A percentile compares a stretch with the other conserved stretches of the same genome.
phyloP scores from a whole-genome alignment of 2,329 filamentous ascomycete species.

The Diaporthe amygdali region DNA sequence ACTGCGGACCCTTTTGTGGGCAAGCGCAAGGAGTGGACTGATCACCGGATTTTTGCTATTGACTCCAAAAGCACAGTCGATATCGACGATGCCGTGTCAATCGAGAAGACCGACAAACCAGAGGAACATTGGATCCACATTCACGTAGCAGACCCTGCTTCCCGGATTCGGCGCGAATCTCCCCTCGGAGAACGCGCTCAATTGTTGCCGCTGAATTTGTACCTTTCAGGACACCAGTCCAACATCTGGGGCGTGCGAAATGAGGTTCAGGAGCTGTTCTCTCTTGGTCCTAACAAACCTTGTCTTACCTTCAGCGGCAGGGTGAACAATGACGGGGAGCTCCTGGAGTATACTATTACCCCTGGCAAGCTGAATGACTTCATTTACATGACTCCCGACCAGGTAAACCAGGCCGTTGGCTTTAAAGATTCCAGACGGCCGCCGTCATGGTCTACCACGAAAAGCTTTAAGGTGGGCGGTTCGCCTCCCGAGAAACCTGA shows the following conservation, averaged over 20 bases:
- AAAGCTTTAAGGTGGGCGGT: conserved; percentile 41
- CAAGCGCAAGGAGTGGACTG: conserved; percentile 63
- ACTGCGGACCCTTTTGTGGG: conserved; percentile 49
- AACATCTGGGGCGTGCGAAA: conserved; percentile 54
- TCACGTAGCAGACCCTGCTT: conserved; percentile 80
- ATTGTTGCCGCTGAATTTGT: conserved; percentile 63
- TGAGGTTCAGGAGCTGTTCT: conserved; percentile 53
- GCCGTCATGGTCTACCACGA: not conserved
- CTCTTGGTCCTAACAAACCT: conserved; percentile 55
- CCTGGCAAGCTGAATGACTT: conserved; percentile 60
- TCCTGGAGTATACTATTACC: conserved; percentile 60
- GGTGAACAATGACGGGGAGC: conserved; percentile 55
- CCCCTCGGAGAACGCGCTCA: conserved; percentile 65
- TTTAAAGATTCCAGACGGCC: conserved; percentile 23
- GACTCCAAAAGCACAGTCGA: conserved; percentile 70
- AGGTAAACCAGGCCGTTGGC: conserved; percentile 43
- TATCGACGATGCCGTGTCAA: conserved; percentile 80
- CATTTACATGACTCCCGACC: conserved; percentile 60
- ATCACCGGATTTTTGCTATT: conserved; percentile 73
- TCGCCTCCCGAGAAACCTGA: conserved; percentile 30
- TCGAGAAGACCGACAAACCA: conserved; percentile 61
- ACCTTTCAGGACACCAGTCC: conserved; percentile 61
- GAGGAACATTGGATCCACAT: conserved; percentile 76
- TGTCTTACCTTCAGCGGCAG: conserved; percentile 68
- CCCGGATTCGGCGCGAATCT: conserved; percentile 66